A percentile compares a stretch with the other conserved stretches of the same genome.
These are phyloP conservation scores for Cucurbita pepo DNA, from an alignment of 306 rosid species.

Conservation along the genomic window DNA sequence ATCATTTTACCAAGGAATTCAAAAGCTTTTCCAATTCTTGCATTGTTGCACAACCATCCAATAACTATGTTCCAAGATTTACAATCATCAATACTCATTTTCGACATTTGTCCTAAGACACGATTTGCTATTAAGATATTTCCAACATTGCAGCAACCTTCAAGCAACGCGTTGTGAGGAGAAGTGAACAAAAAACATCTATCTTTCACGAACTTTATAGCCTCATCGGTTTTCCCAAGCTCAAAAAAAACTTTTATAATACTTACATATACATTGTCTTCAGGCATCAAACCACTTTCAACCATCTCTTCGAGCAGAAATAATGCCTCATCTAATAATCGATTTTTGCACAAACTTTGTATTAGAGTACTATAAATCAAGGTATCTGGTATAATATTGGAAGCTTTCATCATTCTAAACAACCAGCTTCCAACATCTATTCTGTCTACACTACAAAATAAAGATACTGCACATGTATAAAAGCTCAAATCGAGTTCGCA, in stretches of 20 bases:
- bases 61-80: constrained; percentile 65
- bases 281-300: constrained; percentile 20
- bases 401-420: constrained; percentile 56
- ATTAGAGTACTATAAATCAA: constrained; percentile 32
- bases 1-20: constrained; percentile 64
- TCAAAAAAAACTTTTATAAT: constrained; percentile 35
- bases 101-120: constrained; percentile 40
- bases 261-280: constrained; percentile 18
- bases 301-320: constrained; percentile 39
- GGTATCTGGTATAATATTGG: constrained; percentile 29
- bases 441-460: constrained; percentile 52
- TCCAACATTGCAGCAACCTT: constrained; percentile 54
- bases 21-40: constrained; percentile 30
- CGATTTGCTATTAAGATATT: constrained; percentile 26
- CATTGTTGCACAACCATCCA: constrained; percentile 49
- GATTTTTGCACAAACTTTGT: constrained; percentile 44
- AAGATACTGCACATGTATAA: constrained; percentile 39
- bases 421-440: constrained; percentile 37
- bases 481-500: constrained; percentile 42
- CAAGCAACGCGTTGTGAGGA: constrained; percentile 59
- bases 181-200: constrained; percentile 34
- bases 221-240: constrained; percentile 54
- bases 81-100: constrained; percentile 35
- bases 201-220: constrained; percentile 47
- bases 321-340: constrained; percentile 31